phyloP scores from a whole-genome alignment of 1,139 yeast species.

The Dujonia santamariae region DNA sequence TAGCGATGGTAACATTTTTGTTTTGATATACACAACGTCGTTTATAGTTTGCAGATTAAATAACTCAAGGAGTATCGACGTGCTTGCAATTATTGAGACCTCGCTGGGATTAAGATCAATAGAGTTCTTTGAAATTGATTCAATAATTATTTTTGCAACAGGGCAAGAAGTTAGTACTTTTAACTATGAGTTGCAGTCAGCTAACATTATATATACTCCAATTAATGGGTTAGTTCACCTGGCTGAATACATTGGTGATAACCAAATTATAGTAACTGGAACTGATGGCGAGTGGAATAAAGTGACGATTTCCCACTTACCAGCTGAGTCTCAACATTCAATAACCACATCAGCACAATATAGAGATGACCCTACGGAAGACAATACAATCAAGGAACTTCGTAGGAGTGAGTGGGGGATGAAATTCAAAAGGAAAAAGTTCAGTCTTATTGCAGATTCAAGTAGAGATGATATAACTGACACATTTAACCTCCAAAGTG shows the following conservation, averaged over 20 bases:
- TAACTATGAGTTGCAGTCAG: background rate
- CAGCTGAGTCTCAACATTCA: background rate
- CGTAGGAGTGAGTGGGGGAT: background rate
- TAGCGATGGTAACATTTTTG: background rate
- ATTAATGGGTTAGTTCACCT: slow-evolving; percentile 1
- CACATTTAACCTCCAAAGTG: slow-evolving; percentile 24
- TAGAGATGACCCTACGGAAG: background rate
- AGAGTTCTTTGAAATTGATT: slow-evolving; percentile 1
- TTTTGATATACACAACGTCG: background rate
- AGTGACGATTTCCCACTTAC: background rate
- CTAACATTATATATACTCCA: slow-evolving; percentile 1
- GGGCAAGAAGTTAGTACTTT: slow-evolving; percentile 2
- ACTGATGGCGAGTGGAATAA: slow-evolving; percentile 4
- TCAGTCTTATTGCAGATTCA: slow-evolving; percentile 10
- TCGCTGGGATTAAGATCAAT: slow-evolving; percentile 1
- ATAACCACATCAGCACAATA: background rate
- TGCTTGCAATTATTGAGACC: slow-evolving; percentile 1
- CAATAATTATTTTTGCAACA: slow-evolving; percentile 1
- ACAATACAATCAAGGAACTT: background rate
- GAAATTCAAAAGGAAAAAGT: slow-evolving; percentile 11
- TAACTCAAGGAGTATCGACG: too few relatives aligned
- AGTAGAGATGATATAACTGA: slow-evolving; percentile 28
- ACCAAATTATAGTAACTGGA: background rate
- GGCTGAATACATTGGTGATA: slow-evolving; percentile 1
- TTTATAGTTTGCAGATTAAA: slow-evolving; percentile 1